Conservation (phyloP, 163 green algal genomes). For the Scenedesmus sp. region DNA sequence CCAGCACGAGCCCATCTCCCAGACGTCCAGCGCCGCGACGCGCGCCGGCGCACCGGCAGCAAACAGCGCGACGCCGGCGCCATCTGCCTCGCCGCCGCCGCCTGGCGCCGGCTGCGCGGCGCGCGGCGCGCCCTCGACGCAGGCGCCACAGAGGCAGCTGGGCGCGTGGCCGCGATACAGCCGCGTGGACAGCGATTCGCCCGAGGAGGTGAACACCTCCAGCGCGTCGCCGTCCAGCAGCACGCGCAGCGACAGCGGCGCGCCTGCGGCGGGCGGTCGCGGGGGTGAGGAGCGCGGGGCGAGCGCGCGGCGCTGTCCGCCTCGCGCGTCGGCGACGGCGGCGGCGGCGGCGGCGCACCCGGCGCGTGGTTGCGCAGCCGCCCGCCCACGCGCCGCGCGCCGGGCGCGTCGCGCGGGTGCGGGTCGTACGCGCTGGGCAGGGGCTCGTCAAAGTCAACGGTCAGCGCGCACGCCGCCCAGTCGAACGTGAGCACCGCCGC, state of each 20-base stretch:
- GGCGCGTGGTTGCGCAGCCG: slow-evolving; percentile 15
- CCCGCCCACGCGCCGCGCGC: slow-evolving; percentile 7
- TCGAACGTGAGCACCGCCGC: slow-evolving; percentile 39
- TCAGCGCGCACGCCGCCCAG: slow-evolving; percentile 12
- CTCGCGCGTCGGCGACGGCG: no score
- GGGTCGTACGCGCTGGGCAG: slow-evolving; percentile 39
- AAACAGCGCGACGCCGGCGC: slow-evolving; percentile 27
- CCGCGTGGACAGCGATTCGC: slow-evolving; percentile 81
- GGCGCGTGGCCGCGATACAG: slow-evolving; percentile 52
- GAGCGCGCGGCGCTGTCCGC: not conserved
- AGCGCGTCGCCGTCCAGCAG: slow-evolving; percentile 81
- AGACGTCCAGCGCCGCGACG: not conserved
- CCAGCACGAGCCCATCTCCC: slow-evolving; percentile 29
- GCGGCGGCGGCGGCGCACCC: not conserved
- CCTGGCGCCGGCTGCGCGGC: no score
- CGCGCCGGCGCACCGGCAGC: slow-evolving; percentile 13
- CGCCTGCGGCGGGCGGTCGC: slow-evolving; percentile 1
- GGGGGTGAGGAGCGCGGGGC: not conserved
- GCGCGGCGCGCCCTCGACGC: no score
- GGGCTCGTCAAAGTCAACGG: slow-evolving; percentile 43
- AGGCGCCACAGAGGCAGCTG: no score
- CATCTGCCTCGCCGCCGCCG: not conserved
- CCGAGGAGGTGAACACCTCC: slow-evolving; percentile 75
- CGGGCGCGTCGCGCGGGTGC: slow-evolving; percentile 19
- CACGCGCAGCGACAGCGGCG: slow-evolving; percentile 72